Evolutionary conservation across 805 yeast species (phyloP).

Genomic region (Starmerella etchellsii): DNA sequence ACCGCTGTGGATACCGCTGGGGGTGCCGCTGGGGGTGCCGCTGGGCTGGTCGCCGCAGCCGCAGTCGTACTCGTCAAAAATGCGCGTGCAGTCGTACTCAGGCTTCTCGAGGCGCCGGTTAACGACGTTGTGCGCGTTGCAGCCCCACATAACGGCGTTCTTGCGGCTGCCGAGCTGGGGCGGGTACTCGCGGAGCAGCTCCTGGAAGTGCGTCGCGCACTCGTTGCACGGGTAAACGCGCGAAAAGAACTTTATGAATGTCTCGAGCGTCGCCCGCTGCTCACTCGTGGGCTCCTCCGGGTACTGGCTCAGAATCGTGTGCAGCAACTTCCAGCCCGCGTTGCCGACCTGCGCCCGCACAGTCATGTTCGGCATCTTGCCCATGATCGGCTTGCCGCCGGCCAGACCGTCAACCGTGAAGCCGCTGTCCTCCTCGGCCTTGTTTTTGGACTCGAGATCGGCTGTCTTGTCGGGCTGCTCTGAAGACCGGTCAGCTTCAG

Average conservation of each 20-base stretch:
- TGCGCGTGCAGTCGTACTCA: conserved; percentile 69
- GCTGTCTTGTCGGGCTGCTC: no score
- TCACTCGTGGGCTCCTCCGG: conserved; percentile 65
- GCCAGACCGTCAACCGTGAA: conserved; percentile 4
- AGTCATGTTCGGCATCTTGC: conserved; percentile 80
- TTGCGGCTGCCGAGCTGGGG: conserved; percentile 70
- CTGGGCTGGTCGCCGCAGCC: conserved; percentile 72
- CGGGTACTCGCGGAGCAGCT: conserved; percentile 56
- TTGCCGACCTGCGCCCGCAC: conserved; percentile 74
- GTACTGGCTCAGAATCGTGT: conserved; percentile 81
- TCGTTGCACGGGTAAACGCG: conserved; percentile 96
- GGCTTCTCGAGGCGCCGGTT: conserved; percentile 58
- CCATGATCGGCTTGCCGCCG: conserved; percentile 60
- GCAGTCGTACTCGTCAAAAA: conserved; percentile 86
- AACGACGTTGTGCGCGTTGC: conserved; percentile 79
- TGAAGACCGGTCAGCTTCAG: no score
- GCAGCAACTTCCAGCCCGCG: conserved; percentile 85
- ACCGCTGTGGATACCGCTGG: background rate
- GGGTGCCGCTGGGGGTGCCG: background rate
- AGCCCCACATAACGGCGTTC: conserved; percentile 91
- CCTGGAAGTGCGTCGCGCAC: conserved; percentile 82
- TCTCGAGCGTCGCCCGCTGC: conserved; percentile 49
- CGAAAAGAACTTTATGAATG: conserved; percentile 62
- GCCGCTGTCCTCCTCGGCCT: no score
- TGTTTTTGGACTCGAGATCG: no score